Evolutionary conservation across 1,139 yeast species (phyloP).

Genomic region (Yarrowia galli): DNA sequence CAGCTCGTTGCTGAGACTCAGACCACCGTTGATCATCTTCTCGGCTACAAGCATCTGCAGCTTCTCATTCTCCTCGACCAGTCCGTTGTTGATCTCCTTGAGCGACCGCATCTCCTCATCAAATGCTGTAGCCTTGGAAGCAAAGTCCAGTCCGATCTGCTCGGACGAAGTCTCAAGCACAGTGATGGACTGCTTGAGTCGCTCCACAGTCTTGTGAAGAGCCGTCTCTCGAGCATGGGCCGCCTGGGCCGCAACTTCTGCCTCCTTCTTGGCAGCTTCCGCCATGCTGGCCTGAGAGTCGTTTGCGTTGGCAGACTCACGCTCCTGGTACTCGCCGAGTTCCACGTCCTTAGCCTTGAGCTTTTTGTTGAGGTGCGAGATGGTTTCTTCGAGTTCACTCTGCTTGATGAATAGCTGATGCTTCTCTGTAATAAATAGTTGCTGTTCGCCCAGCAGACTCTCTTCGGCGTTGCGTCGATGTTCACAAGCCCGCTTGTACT

Average conservation of each 20-base stretch:
- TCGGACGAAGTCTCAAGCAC: conserved; percentile 34
- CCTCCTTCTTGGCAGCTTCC: conserved; percentile 8
- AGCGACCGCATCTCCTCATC: conserved; percentile 34
- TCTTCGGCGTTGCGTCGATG: conserved; percentile 29
- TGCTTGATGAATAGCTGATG: conserved; percentile 30
- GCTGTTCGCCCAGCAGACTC: conserved; percentile 35
- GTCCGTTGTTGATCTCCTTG: conserved; percentile 33
- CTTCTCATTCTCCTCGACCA: conserved; percentile 38
- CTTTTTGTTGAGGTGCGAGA: conserved; percentile 16
- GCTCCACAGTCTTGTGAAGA: conserved; percentile 25
- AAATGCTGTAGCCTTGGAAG: conserved; percentile 28
- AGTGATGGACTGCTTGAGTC: conserved; percentile 34
- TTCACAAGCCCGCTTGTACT: conserved; percentile 31
- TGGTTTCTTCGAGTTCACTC: conserved; percentile 23
- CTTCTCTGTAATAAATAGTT: conserved; percentile 38
- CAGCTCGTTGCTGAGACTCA: conserved; percentile 33
- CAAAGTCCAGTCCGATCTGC: conserved; percentile 36
- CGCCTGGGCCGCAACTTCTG: conserved; percentile 18
- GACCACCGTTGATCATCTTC: conserved; percentile 34
- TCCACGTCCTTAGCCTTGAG: conserved; percentile 35
- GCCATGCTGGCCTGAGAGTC: conserved; percentile 19
- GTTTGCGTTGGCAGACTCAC: conserved; percentile 1
- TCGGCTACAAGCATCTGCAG: conserved; percentile 38
- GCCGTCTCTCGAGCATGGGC: conserved; percentile 29
- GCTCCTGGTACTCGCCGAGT: conserved; percentile 25